These are phyloP conservation scores for Tylopilus felleus DNA, from an alignment of 768 basidiomycete species.

Conservation along the genomic window DNA sequence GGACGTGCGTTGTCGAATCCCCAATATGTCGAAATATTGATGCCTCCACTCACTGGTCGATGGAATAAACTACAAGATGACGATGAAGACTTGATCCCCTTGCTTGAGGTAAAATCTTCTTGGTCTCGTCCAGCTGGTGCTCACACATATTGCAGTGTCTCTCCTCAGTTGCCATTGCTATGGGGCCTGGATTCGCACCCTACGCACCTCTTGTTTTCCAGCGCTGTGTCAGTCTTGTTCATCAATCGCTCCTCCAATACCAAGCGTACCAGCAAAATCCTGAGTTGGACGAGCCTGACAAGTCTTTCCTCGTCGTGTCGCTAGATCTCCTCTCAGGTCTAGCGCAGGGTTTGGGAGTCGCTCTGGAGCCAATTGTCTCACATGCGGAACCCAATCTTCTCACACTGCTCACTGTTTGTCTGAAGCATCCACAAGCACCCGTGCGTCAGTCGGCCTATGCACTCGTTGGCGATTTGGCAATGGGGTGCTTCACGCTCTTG, in stretches of 20 bases:
- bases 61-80: constrained; percentile 92
- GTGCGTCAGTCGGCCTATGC: constrained; percentile 97
- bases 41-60: constrained; percentile 88
- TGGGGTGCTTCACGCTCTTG: constrained; percentile 87
- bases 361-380: constrained; percentile 70
- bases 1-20: constrained; percentile 84
- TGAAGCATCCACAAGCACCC: constrained; percentile 94
- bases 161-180: constrained; percentile 95
- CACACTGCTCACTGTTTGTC: constrained; percentile 76
- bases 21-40: constrained; percentile 87
- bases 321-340: constrained; percentile 95
- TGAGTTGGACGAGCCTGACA: constrained; percentile 92
- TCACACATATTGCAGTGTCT: constrained; percentile 64
- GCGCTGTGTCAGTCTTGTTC: constrained; percentile 84
- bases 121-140: constrained; percentile 1
- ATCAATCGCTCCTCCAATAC: constrained; percentile 77
- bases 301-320: constrained; percentile 95
- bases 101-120: constrained; percentile 73
- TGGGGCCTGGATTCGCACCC: constrained; percentile 82
- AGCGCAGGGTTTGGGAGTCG: constrained; percentile 86
- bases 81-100: constrained; percentile 89
- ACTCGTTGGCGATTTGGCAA: constrained; percentile 96
- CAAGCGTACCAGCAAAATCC: constrained; percentile 86
- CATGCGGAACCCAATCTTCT: constrained; percentile 74
- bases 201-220: constrained; percentile 92